These are phyloP conservation scores for Ichthyophthirius multifiliis DNA, from an alignment of 169 alveolate genomes.

Conservation along the genomic window DNA sequence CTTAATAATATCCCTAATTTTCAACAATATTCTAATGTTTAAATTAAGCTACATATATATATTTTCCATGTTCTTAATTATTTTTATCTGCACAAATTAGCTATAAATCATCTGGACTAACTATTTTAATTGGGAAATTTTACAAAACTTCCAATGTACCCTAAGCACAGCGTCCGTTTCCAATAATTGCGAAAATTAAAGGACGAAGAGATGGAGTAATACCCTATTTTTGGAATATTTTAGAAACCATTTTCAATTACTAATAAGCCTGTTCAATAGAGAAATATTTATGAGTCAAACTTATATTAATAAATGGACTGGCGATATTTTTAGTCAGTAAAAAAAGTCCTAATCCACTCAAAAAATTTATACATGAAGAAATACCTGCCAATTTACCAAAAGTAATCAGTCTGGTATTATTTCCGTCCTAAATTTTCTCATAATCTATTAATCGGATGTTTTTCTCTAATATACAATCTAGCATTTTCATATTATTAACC, in stretches of 20 bases:
- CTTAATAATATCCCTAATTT: no score
- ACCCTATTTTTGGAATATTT: slow-evolving; percentile 48
- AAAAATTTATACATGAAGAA: slow-evolving; percentile 68
- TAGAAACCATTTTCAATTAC: slow-evolving; percentile 40
- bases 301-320: slow-evolving; percentile 60
- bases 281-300: slow-evolving; percentile 59
- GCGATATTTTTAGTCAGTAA: slow-evolving; percentile 40
- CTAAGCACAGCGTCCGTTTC: slow-evolving; percentile 72
- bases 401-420: slow-evolving; percentile 56
- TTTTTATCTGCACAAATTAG: slow-evolving; percentile 16
- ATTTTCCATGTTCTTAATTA: slow-evolving; percentile 34
- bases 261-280: slow-evolving; percentile 47
- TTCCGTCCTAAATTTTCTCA: slow-evolving; percentile 61
- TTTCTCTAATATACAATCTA: slow-evolving; percentile 57
- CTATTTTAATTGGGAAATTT: slow-evolving; percentile 60
- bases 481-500: slow-evolving; percentile 57
- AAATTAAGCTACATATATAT: slow-evolving; percentile 47
- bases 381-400: slow-evolving; percentile 80
- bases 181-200: slow-evolving; percentile 66
- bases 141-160: slow-evolving; percentile 67
- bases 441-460: slow-evolving; percentile 66
- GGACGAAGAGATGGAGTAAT: slow-evolving; percentile 63
- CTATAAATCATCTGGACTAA: slow-evolving; percentile 57
- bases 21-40: slow-evolving; percentile 47
- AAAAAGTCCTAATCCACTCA: slow-evolving; percentile 71